Conservation (phyloP, 106 monocot genomes). For the Allium cepa region DNA sequence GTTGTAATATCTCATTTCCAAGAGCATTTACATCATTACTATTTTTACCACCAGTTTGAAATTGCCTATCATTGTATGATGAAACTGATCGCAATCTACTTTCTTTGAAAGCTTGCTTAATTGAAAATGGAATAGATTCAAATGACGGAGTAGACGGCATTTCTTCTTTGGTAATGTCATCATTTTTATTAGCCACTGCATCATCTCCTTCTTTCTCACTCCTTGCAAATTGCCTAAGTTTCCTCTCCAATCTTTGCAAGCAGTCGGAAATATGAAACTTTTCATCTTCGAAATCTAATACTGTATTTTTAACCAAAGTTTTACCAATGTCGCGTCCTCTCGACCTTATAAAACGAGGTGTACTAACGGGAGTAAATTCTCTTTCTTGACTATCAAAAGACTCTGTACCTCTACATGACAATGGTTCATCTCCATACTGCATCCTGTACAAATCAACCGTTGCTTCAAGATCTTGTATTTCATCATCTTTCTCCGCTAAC, state of each 20-base stretch:
- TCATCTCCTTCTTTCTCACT: background rate
- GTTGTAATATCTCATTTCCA: slow-evolving; percentile 16
- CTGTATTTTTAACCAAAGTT: slow-evolving; percentile 6
- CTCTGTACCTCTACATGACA: slow-evolving; percentile 3
- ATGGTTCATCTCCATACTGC: slow-evolving; percentile 17
- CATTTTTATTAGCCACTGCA: background rate
- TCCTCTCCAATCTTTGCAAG: slow-evolving; percentile 49
- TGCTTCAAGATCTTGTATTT: slow-evolving; percentile 56
- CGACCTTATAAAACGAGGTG: background rate
- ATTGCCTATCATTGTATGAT: background rate
- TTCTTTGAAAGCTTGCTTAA: background rate
- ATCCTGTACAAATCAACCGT: slow-evolving; percentile 45
- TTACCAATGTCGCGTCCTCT: background rate
- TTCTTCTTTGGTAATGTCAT: background rate
- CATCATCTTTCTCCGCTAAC: slow-evolving; percentile 56
- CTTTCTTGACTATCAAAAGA: slow-evolving; percentile 11
- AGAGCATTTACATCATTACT: slow-evolving; percentile 5
- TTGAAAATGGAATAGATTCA: background rate
- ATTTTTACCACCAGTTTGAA: slow-evolving; percentile 2
- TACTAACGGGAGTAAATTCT: slow-evolving; percentile 3
- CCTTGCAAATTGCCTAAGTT: slow-evolving; percentile 11
- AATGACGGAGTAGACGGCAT: background rate
- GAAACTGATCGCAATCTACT: slow-evolving; percentile 4
- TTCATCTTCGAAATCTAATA: slow-evolving; percentile 49
- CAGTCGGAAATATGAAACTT: slow-evolving; percentile 40